Base-by-base conservation (phyloP, 1,284 basidiomycete species). In the Ganoderma lucidum region DNA sequence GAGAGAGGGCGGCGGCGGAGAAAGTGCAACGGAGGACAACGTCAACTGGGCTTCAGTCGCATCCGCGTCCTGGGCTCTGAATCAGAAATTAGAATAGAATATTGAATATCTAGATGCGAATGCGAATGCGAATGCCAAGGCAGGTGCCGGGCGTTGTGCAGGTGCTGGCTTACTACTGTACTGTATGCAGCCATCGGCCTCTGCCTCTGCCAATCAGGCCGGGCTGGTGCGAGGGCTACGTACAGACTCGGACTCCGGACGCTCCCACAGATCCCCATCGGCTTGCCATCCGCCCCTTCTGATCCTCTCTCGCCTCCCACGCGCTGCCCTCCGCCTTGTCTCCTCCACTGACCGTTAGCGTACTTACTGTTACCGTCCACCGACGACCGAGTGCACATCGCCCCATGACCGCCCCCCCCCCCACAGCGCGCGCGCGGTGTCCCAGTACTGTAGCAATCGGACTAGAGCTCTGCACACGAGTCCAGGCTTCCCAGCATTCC, bases 261-360 rank as follows among this genome's bases (percentile, higher is more conserved):
- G 14, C 56, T 59, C 53, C 41, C 64, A 59, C 64, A 59, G 53
- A 58, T 45, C 35, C 39, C 41, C 53, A 56, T 62, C 39, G 53
- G 30, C 53, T 45, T n/a, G 23, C 41, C 53, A 56, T 62, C 39
- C 30, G 30, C 53, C 30, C 28, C 53, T 28, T 59, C 56, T 44
- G 17, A 9, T 59, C 56, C 53, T 60, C 64, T 32, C 30, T 55
- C 28, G 28, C 55, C 39, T 32, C 64, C 28, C 64, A 39, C 55
- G 64, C 35, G 23, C 41, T 6, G 17, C 23, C 48, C 45, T 32
- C 41, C 39, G 41, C 64, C 32, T 28, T 41, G 35, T 32, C 37
- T 42, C 42, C 28, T 44, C 39, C 60, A 62, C 41, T 15, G 48
- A 51, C 8, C 23, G 12, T 14, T 10, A 42, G 41, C 3, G 41